These are phyloP conservation scores for Simmondsia chinensis DNA, from an alignment of 148 eudicot species.

Conservation along the genomic window DNA sequence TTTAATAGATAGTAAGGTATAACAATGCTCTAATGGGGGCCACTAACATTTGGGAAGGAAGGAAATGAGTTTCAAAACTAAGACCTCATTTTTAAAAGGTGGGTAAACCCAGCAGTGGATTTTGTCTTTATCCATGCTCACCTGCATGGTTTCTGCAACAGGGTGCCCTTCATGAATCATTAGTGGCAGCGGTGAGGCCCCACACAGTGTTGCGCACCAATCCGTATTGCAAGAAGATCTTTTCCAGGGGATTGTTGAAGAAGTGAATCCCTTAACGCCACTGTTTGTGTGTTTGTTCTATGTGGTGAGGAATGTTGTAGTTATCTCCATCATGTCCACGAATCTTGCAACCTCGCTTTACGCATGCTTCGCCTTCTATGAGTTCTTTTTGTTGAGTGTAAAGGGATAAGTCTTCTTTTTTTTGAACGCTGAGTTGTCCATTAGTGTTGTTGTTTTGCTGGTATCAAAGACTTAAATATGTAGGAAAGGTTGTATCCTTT, in stretches of 20 bases:
- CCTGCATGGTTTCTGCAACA: constrained; percentile 4
- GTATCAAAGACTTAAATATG: too few relatives aligned
- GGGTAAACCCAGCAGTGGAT: neutral
- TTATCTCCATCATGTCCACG: constrained; percentile 8
- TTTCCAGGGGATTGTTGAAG: constrained; percentile 41
- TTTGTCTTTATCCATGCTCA: neutral
- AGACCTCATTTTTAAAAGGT: neutral
- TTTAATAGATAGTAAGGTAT: too few relatives aligned
- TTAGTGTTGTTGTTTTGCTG: constrained; percentile 1
- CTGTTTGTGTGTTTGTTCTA: neutral
- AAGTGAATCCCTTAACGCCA: too few relatives aligned
- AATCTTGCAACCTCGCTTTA: too few relatives aligned
- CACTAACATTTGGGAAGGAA: too few relatives aligned
- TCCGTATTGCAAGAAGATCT: constrained; percentile 64
- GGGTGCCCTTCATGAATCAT: constrained; percentile 31
- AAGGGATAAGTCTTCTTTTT: constrained; percentile 4
- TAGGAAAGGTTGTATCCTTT: too few relatives aligned
- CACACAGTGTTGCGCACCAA: constrained; percentile 40
- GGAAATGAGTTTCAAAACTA: too few relatives aligned
- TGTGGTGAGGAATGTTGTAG: constrained; percentile 11
- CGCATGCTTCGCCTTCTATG: neutral
- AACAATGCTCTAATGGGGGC: too few relatives aligned
- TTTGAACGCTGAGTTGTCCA: constrained; percentile 3
- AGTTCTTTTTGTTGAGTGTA: constrained; percentile 11
- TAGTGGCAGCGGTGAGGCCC: constrained; percentile 45